Evolutionary conservation across 169 alveolate species (phyloP), one percentile per base, ranked within the genome.

Genomic region (Eimeria brunetti): DNA sequence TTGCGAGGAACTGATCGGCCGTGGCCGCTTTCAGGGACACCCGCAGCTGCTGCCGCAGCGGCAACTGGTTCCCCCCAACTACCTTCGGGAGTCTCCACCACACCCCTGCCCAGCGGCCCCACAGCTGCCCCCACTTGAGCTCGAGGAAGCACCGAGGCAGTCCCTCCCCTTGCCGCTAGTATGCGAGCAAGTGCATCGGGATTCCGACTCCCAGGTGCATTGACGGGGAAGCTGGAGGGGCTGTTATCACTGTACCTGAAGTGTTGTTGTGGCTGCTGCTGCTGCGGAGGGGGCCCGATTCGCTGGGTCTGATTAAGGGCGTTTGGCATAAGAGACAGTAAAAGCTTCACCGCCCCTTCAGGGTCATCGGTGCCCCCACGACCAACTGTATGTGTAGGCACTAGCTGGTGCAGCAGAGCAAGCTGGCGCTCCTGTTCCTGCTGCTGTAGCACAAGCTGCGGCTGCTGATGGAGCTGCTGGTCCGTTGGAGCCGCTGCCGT

Each of bases 391-490:
- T 53, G 67, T 4, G 91, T 44, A 27, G 91, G 91, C 91, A 84
- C 53, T 69, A 84, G 69, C 76, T 84, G 91, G 38, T 84, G 91
- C 44, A 84, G 78, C n/a, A 84, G 69, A 53, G 91, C 76, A 7
- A 84, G 76, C 89, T 81, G 89, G 18, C 71, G 71, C 33, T 81
- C 73, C 89, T 81, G 89, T 30, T 81, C 73, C 69, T 84, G 91
- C 80, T 84, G 91, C 78, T 53, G 80, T 18, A 84, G 80, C 58
- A 84, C 53, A n/a, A 58, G 60, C 62, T 53, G 91, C 24, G 75
- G 38, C 80, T 84, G 91, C 91, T 84, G 91, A 41, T 84, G 91
- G 51, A 33, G 60, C 91, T 84, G 91, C 38, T 58, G 91, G 38
- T 84, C 89, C 69, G 91, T n/a, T 33, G 91, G 75, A 7, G 53